Conservation (phyloP, 2,329 filamentous ascomycete species). For the Amesomyces nigricolor region DNA sequence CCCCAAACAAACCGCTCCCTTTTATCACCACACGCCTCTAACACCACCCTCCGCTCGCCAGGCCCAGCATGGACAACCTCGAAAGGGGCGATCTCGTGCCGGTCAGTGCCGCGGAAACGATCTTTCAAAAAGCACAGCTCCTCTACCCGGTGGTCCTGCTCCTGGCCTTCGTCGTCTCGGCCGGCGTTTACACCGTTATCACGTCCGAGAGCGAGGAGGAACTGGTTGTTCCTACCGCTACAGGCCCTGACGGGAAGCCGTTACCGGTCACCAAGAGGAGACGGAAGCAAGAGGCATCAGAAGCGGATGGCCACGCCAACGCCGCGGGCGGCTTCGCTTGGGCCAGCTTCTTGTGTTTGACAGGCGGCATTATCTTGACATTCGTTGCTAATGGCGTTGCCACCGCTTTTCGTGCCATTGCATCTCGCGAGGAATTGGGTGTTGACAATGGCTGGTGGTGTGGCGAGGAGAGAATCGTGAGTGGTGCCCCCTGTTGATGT, state of each 20-base stretch:
- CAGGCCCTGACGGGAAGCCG: constrained; percentile 84
- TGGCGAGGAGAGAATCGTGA: constrained; percentile 48
- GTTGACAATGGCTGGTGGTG: constrained; percentile 66
- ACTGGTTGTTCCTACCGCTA: constrained; percentile 44
- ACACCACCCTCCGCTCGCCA: constrained; percentile 14
- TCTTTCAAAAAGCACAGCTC: constrained; percentile 45
- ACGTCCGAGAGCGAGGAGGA: constrained; percentile 46
- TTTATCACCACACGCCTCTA: constrained; percentile 6
- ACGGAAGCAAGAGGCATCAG: constrained; percentile 22
- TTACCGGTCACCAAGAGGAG: constrained; percentile 61
- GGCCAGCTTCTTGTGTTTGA: constrained; percentile 69
- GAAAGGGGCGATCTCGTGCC: constrained; percentile 11
- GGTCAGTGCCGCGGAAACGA: constrained; percentile 33
- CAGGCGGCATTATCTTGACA: constrained; percentile 63
- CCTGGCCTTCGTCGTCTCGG: constrained; percentile 44
- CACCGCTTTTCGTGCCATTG: constrained; percentile 69
- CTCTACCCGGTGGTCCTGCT: constrained; percentile 50
- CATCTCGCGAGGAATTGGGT: constrained; percentile 43
- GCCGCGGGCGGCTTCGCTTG: constrained; percentile 66
- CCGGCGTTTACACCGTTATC: constrained; percentile 49
- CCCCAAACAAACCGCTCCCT: neutral
- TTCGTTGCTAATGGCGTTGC: constrained; percentile 70
- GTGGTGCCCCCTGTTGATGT: constrained; percentile 15
- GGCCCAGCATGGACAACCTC: constrained; percentile 25
- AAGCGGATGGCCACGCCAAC: constrained; percentile 38